Evolutionary conservation across 2,329 filamentous ascomycete species (phyloP), one percentile per base, ranked within the genome.

Genomic region (Diaporthe vaccinii): DNA sequence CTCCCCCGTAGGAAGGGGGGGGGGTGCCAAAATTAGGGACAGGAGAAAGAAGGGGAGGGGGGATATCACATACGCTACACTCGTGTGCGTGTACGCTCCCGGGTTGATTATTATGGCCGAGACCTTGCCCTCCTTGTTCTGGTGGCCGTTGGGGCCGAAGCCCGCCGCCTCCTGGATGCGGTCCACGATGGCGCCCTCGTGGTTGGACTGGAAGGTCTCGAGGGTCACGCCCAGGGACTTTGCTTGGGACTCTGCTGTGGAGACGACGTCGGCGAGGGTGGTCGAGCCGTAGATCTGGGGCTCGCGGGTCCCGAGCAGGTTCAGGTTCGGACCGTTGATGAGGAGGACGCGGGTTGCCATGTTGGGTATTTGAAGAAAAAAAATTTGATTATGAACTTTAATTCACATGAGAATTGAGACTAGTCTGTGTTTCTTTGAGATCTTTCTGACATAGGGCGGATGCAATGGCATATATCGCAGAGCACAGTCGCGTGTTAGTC

Each of bases 311-410:
- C 94, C 94, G 41, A 96, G 89, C 68, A 96, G 91, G 84, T 95
- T 95, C 79, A 96, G 92, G 83, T 96, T 96, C 44, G 93, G 93
- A n/a, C 94, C 93, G 83, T 95, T 95, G 86, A 95, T 91, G 78
- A 95, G 87, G 79, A 95, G 91, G 81, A 95, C 91, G 72, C 80
- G 82, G 74, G 83, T 84, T 44, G 83, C 75, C 82, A 85, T 86
- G 61, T 36, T 79, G 77, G 49, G 2, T 75, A 22, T 36, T 49
- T 20, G 34, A 10, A 14, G 20, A 34, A 67, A 2, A n/a, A 58
- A 51, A n/a, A n/a, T n/a, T 17, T 41, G 4, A 20, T 25, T 22
- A 2, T 17, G n/a, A 67, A 20, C 9, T 55, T 59, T 28, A 17
- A 25, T 12, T 14, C 22, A 36, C 20, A 22, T n/a, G 41, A 2